A percentile compares a stretch with the other conserved stretches of the same genome.
These are phyloP conservation scores for Hyphodiscus sp. DNA, from an alignment of 2,329 filamentous ascomycete species.

Conservation along the genomic window DNA sequence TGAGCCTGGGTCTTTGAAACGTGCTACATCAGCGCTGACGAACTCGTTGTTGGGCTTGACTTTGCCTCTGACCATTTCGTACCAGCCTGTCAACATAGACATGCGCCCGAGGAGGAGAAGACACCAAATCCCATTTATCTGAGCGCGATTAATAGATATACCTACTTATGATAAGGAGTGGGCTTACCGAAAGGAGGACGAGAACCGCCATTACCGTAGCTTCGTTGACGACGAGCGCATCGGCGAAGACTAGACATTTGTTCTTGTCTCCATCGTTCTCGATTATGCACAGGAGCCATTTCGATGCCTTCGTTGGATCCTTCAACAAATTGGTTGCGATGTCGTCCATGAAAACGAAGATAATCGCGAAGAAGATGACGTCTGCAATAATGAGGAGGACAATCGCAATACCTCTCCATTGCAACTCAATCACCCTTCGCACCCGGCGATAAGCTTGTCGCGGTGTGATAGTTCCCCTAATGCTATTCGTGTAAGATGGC, in stretches of 20 bases:
- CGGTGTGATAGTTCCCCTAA: conserved; percentile 63
- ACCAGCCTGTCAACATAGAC: conserved; percentile 83
- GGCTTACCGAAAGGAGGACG: conserved; percentile 69
- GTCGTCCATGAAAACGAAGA: conserved; percentile 84
- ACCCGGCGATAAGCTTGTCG: conserved; percentile 84
- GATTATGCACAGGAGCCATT: conserved; percentile 71
- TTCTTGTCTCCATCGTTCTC: conserved; percentile 51
- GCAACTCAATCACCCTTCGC: conserved; percentile 77
- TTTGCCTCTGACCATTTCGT: conserved; percentile 50
- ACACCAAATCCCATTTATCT: conserved; percentile 81
- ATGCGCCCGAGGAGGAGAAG: conserved; percentile 74
- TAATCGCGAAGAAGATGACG: conserved; percentile 86
- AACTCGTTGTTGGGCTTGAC: conserved; percentile 66
- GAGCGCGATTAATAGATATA: conserved; percentile 21
- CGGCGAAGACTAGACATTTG: conserved; percentile 56
- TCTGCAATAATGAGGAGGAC: conserved; percentile 86
- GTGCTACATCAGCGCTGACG: conserved; percentile 69
- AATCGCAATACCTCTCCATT: conserved; percentile 90
- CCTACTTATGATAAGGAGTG: neutral
- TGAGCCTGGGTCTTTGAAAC: conserved; percentile 58
- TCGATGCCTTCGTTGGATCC: conserved; percentile 41
- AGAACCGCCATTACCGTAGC: conserved; percentile 75
- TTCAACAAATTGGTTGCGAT: conserved; percentile 33
- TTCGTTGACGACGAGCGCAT: conserved; percentile 62
- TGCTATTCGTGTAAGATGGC: conserved; percentile 69